Evolutionary conservation across 2,329 filamentous ascomycete species (phyloP), one percentile per base, ranked within the genome.

Genomic region (Cyphellophora attinorum): DNA sequence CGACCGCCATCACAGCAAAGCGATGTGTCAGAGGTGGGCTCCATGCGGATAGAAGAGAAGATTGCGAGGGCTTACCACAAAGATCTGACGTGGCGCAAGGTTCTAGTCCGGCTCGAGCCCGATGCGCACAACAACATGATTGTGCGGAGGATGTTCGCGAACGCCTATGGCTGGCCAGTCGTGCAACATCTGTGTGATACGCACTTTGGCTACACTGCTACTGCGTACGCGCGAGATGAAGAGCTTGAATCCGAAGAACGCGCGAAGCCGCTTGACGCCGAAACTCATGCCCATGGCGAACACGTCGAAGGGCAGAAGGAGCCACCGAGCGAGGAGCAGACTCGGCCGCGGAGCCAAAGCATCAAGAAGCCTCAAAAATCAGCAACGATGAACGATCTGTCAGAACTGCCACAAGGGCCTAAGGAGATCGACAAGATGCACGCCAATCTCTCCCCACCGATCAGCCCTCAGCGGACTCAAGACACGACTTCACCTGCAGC

Each of bases 71-170:
- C 86, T 11, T 98, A 98, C 60, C 91, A 98, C 57, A 77, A 79
- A 10, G 85, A 85, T 44, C 62, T 98, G 13, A 84, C 85, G 2
- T 98, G 91, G 91, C 82, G 91, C 29, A 98, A 98, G 56, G 91
- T 98, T 2, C 74, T 98, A 3, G 91, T 98, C 11, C 82, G 91
- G 35, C 69, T 98, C 2, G 89, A 98, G 55, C 91, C 91, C 0
- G 91, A 98, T 59, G 91, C 91, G 0, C 91, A 98, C 63, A 98
- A 98, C 60, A 98, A 98, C 58, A 93, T 98, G 47, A 81, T 96
- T 40, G 91, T 98, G 15, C 81, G 91, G 11, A 80, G 91, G 37
- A 93, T 86, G 79, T 98, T 98, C 56, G 81, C 86, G 37, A 98
- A 98, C 52, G 91, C 91, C 0, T 93, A 93, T 50, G 91, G 91